Evolutionary conservation across 2,329 filamentous ascomycete genomes (phyloP).

Genomic region (Fusarium sp.): DNA sequence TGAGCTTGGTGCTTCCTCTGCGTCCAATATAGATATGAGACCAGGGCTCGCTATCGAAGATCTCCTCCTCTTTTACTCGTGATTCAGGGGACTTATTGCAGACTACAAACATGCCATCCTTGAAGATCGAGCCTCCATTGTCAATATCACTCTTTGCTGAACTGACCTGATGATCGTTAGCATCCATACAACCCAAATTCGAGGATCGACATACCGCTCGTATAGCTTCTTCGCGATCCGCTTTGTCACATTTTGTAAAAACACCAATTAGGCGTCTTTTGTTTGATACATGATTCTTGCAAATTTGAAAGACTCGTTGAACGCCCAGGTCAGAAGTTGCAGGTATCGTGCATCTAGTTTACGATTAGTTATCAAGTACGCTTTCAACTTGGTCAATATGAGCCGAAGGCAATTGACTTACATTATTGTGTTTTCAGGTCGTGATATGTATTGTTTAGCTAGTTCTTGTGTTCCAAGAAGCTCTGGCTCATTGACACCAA

Average conservation of each 20-base stretch:
- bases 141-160: not conserved
- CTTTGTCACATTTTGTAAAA: not conserved
- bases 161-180: not conserved
- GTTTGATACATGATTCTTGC: not conserved
- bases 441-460: not conserved
- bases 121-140: not conserved
- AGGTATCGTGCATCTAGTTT: not conserved
- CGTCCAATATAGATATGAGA: not conserved
- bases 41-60: not conserved
- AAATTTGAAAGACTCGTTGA: not conserved
- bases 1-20: not conserved
- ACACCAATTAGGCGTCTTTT: not conserved
- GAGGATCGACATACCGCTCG: not conserved
- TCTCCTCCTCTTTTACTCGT: not conserved
- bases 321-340: not conserved
- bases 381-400: not conserved
- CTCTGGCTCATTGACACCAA: not conserved
- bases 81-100: not conserved
- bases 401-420: not conserved
- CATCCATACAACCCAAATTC: not conserved
- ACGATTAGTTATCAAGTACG: not conserved
- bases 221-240: not conserved
- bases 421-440: not conserved
- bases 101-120: not conserved
- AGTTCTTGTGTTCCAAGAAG: not conserved